phyloP scores from a whole-genome alignment of 2,329 filamentous ascomycete species.

The Elsinoe necatrix region DNA sequence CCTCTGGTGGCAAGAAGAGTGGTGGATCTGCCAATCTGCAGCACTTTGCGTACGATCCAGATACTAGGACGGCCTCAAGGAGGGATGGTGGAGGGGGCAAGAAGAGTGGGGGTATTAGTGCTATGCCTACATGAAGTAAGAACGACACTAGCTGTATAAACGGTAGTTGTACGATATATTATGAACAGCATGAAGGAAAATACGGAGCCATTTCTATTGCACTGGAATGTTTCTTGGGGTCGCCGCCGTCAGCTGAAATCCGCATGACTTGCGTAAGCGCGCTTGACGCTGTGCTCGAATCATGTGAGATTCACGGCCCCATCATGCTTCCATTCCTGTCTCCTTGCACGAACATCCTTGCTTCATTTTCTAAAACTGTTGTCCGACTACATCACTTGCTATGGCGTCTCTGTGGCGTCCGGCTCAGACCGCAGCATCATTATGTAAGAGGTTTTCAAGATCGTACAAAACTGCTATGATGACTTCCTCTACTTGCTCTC shows the following conservation, averaged over 20 bases:
- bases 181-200: background rate
- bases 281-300: background rate
- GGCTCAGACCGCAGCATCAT: background rate
- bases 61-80: slow-evolving; percentile 9
- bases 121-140: slow-evolving; percentile 5
- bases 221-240: background rate
- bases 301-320: background rate
- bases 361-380: background rate
- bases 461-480: background rate
- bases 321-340: background rate
- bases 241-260: background rate
- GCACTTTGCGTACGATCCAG: slow-evolving; percentile 6
- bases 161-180: background rate
- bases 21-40: background rate
- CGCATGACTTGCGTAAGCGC: background rate
- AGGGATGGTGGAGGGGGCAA: background rate
- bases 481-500: background rate
- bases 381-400: background rate
- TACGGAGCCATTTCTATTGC: background rate
- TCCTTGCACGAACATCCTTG: slow-evolving; percentile 7
- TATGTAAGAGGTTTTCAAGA: background rate
- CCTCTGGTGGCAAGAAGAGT: background rate
- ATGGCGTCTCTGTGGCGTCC: background rate
- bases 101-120: slow-evolving; percentile 7
- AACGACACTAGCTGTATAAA: background rate